Percentiles rank a stretch among this genome's conserved stretches.
Conservation (phyloP, 768 basidiomycete species). For the Rhodotorula paludigena region DNA sequence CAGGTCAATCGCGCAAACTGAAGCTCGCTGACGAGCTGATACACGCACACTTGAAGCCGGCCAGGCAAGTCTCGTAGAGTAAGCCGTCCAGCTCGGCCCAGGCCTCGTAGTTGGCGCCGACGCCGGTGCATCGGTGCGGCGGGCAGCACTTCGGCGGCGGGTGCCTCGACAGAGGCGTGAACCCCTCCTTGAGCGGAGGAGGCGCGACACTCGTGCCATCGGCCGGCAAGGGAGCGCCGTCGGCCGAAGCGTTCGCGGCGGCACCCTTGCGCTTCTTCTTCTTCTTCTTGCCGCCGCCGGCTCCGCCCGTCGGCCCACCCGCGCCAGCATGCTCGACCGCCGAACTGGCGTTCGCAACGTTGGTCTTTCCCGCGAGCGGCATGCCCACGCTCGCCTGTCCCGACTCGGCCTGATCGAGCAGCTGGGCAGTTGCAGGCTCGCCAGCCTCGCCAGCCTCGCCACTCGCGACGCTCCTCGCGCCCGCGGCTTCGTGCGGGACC, state of each 20-base stretch:
- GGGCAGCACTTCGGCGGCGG: slow-evolving; percentile 34
- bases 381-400: not conserved
- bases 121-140: slow-evolving; percentile 30
- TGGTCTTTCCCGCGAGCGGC: slow-evolving; percentile 7
- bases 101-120: slow-evolving; percentile 10
- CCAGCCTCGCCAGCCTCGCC: too few relatives aligned
- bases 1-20: not conserved
- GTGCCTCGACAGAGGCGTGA: slow-evolving; percentile 18
- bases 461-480: not conserved
- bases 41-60: slow-evolving; percentile 34
- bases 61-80: slow-evolving; percentile 32
- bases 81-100: slow-evolving; percentile 30
- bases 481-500: not conserved
- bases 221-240: not conserved
- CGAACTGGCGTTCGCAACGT: not conserved
- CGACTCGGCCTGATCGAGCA: not conserved
- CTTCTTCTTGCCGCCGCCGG: not conserved
- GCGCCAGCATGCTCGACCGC: slow-evolving; percentile 6
- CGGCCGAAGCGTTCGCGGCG: not conserved
- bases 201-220: not conserved
- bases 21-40: too few relatives aligned
- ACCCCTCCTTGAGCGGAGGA: not conserved
- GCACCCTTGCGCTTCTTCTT: slow-evolving; percentile 28
- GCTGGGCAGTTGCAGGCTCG: not conserved
- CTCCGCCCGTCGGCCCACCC: not conserved